These are phyloP conservation scores for Ballota nigra DNA, from an alignment of 257 asterid genomes.

Conservation along the genomic window DNA sequence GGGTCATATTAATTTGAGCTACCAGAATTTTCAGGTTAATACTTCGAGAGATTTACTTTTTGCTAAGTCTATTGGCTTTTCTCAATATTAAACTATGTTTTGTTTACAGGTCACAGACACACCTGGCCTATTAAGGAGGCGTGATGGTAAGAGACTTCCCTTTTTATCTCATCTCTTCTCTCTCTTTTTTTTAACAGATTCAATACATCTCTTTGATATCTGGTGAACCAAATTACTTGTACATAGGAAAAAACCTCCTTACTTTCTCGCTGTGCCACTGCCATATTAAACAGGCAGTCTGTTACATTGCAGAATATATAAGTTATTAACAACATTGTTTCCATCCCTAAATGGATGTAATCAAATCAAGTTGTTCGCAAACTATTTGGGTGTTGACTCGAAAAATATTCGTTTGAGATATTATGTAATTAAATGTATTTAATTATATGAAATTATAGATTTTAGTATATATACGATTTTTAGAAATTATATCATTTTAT, in stretches of 20 bases:
- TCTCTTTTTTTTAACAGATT: no score
- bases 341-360: neutral
- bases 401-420: neutral
- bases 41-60: constrained; percentile 17
- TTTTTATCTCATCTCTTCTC: constrained; percentile 14
- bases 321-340: neutral
- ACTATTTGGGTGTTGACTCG: neutral
- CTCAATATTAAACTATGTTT: constrained; percentile 19
- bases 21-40: constrained; percentile 64
- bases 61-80: constrained; percentile 3
- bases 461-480: neutral
- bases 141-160: constrained; percentile 62
- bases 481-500: no score
- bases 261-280: neutral
- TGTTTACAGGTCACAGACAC: constrained; percentile 88
- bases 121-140: constrained; percentile 81
- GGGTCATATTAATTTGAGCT: constrained; percentile 88
- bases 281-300: neutral
- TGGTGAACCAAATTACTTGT: constrained; percentile 10
- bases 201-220: constrained; percentile 14
- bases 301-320: neutral
- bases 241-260: neutral
- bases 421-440: no score
- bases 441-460: neutral
- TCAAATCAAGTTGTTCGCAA: neutral